Conservation (phyloP, 352 stramenopile genomes). For the Phytophthora ramorum region DNA sequence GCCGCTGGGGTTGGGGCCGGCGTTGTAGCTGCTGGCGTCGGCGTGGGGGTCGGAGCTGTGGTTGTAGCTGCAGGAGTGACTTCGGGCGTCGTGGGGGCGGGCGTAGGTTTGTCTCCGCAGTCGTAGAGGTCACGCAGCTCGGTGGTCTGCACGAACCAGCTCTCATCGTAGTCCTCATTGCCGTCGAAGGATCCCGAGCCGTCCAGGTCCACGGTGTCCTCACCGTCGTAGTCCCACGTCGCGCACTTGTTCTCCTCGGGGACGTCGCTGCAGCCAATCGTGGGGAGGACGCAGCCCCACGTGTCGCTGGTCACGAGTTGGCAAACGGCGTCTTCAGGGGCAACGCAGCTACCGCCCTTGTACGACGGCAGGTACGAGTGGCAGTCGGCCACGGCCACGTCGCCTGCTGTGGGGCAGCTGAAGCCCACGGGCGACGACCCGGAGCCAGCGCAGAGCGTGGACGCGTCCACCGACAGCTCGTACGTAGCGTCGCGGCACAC, state of each 20-base stretch:
- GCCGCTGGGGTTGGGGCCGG: conserved; percentile 10
- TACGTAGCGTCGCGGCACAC: conserved; percentile 60
- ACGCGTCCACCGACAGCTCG: conserved; percentile 29
- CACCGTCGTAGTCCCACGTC: conserved; percentile 39
- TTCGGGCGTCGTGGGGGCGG: conserved; percentile 30
- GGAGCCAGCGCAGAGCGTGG: conserved; percentile 42
- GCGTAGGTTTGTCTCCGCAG: conserved; percentile 39
- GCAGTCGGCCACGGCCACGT: conserved; percentile 45
- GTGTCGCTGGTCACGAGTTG: conserved; percentile 37
- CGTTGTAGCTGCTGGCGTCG: conserved; percentile 8
- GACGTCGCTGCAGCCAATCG: conserved; percentile 35
- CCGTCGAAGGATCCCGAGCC: conserved; percentile 33
- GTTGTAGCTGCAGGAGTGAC: conserved; percentile 30
- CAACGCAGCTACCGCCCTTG: conserved; percentile 31
- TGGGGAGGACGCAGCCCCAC: conserved; percentile 56
- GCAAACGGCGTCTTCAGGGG: conserved; percentile 49
- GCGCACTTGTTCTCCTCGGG: conserved; percentile 24
- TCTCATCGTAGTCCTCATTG: conserved; percentile 39
- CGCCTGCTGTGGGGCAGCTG: conserved; percentile 41
- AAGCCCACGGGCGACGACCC: conserved; percentile 36
- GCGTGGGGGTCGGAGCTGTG: conserved; percentile 23
- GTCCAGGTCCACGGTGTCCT: conserved; percentile 36
- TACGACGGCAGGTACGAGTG: conserved; percentile 49
- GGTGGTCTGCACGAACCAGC: conserved; percentile 47
- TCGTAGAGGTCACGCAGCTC: conserved; percentile 38